Evolutionary conservation across 2,329 filamentous ascomycete species (phyloP).

Genomic region (Diaporthe vexans): DNA sequence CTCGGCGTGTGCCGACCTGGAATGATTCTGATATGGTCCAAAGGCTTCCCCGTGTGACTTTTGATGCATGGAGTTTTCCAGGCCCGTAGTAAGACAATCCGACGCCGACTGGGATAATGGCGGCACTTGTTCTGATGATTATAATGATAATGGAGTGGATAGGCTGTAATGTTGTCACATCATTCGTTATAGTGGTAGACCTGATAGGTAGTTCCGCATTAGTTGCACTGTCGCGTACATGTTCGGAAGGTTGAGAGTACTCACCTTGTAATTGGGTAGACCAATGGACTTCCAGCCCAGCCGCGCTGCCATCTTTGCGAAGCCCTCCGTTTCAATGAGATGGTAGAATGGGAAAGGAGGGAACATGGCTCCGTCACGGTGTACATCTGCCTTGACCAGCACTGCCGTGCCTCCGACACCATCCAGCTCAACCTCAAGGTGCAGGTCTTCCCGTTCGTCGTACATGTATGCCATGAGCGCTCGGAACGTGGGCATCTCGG

Average conservation of each 20-base stretch:
- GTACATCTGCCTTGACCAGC: slow-evolving; percentile 95
- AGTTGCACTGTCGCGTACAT: neutral
- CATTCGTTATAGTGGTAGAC: slow-evolving; percentile 93
- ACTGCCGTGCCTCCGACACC: slow-evolving; percentile 94
- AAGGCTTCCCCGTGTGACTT: neutral
- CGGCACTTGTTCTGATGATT: slow-evolving; percentile 15
- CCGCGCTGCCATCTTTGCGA: slow-evolving; percentile 95
- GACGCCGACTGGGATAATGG: slow-evolving; percentile 4
- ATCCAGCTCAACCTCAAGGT: slow-evolving; percentile 81
- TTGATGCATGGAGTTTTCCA: neutral
- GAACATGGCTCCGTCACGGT: slow-evolving; percentile 98
- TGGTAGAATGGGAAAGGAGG: slow-evolving; percentile 97
- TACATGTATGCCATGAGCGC: slow-evolving; percentile 90
- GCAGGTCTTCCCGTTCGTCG: slow-evolving; percentile 67
- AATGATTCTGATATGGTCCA: neutral
- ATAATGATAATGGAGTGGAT: slow-evolving; percentile 12
- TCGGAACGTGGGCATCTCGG: slow-evolving; percentile 92
- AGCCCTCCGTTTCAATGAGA: slow-evolving; percentile 97
- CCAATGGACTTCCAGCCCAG: slow-evolving; percentile 89
- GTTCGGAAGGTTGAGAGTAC: slow-evolving; percentile 47
- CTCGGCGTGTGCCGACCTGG: neutral
- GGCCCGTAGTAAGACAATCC: slow-evolving; percentile 1
- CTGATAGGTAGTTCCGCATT: slow-evolving; percentile 57
- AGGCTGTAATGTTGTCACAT: slow-evolving; percentile 4
- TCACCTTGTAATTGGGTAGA: slow-evolving; percentile 96